Percentiles rank a stretch among this genome's conserved stretches.
phyloP scores from a whole-genome alignment of 192 early-diverging fungal species.

The Helicostylum pulchrum region DNA sequence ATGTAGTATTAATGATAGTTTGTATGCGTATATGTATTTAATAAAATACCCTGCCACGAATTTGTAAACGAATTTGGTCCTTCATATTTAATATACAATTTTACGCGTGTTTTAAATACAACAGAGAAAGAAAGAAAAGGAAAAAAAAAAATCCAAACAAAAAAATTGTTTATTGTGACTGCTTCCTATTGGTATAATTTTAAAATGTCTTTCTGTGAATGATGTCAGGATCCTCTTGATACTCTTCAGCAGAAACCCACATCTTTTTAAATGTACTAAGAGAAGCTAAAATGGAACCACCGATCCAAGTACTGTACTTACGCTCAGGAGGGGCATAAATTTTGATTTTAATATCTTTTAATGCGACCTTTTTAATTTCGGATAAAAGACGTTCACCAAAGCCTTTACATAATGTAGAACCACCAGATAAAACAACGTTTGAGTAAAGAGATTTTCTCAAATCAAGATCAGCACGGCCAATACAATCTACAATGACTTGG shows the following conservation, averaged over 20 bases:
- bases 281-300: conserved; percentile 91
- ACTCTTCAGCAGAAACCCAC: conserved; percentile 98
- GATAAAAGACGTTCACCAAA: conserved; percentile 91
- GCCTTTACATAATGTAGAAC: conserved; percentile 87
- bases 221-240: conserved; percentile 94
- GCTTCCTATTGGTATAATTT: not conserved
- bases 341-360: conserved; percentile 96
- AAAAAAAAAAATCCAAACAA: no score
- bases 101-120: no score
- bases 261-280: conserved; percentile 99
- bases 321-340: conserved; percentile 97
- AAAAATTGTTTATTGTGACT: no score
- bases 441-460: conserved; percentile 83
- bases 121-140: no score
- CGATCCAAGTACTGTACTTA: conserved; percentile 98
- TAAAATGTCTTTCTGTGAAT: conserved; percentile 80
- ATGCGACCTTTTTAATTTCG: conserved; percentile 85
- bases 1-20: no score
- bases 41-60: no score
- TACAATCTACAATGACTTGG: conserved; percentile 90
- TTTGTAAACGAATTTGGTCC: no score
- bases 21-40: no score
- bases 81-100: no score
- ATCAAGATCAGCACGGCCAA: conserved; percentile 93
- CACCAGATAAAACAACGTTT: conserved; percentile 95